phyloP scores from a whole-genome alignment of 106 monocot species.

The Phalaenopsis aphrodite region DNA sequence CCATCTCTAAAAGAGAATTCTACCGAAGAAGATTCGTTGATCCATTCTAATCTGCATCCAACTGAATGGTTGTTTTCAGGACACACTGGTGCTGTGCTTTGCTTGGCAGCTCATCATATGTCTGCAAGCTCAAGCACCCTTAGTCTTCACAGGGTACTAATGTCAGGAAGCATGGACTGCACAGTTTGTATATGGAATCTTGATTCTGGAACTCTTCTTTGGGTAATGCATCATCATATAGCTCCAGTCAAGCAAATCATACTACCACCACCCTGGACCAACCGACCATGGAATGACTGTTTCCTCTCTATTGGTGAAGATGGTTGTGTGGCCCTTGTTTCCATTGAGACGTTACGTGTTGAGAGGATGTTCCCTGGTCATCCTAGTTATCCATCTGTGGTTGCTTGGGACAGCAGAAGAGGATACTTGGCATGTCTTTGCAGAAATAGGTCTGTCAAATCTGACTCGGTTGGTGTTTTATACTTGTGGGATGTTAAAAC shows the following conservation, averaged over 20 bases:
- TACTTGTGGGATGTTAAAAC: conserved; percentile 95
- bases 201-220: conserved; percentile 43
- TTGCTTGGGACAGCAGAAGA: conserved; percentile 86
- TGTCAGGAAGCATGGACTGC: conserved; percentile 85
- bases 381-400: conserved; percentile 56
- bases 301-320: conserved; percentile 89
- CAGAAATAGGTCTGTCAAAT: conserved; percentile 23
- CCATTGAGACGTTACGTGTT: conserved; percentile 67
- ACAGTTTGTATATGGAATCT: conserved; percentile 88
- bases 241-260: conserved; percentile 83
- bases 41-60: conserved; percentile 14
- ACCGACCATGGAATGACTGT: conserved; percentile 69
- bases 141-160: conserved; percentile 22
- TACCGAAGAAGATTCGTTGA: conserved; percentile 8
- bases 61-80: conserved; percentile 46
- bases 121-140: conserved; percentile 14
- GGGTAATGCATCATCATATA: conserved; percentile 82
- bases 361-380: conserved; percentile 98
- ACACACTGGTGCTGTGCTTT: conserved; percentile 70
- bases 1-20: conserved; percentile 19
- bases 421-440: conserved; percentile 93
- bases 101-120: conserved; percentile 73
- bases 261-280: conserved; percentile 54
- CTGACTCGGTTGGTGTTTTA: conserved; percentile 35
- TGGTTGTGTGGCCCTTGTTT: conserved; percentile 75